phyloP scores from a whole-genome alignment of 352 stramenopile species.

The Globisporangium megalacanthum region DNA sequence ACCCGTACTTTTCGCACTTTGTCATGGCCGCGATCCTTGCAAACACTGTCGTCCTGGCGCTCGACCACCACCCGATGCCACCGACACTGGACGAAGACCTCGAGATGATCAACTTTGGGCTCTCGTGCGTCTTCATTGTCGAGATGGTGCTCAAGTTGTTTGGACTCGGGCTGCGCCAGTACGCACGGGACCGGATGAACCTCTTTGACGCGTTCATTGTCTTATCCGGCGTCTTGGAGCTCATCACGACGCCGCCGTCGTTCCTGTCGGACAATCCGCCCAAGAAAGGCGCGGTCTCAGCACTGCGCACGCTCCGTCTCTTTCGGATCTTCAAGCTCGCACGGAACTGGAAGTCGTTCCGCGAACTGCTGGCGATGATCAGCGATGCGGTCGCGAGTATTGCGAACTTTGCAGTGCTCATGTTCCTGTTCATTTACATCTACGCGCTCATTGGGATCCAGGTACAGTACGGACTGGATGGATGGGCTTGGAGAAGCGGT shows the following conservation, averaged over 20 bases:
- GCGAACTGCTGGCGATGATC: slow-evolving; percentile 91
- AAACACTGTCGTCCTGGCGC: slow-evolving; percentile 78
- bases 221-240: slow-evolving; percentile 66
- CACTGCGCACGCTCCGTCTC: slow-evolving; percentile 86
- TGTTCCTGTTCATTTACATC: slow-evolving; percentile 96
- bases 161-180: slow-evolving; percentile 72
- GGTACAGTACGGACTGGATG: slow-evolving; percentile 13
- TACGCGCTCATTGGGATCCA: slow-evolving; percentile 90
- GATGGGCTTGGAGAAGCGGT: not conserved
- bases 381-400: slow-evolving; percentile 88
- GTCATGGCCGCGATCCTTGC: slow-evolving; percentile 76
- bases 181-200: slow-evolving; percentile 74
- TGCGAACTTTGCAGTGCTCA: slow-evolving; percentile 90
- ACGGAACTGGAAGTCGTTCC: slow-evolving; percentile 88
- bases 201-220: slow-evolving; percentile 88
- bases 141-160: slow-evolving; percentile 84
- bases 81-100: slow-evolving; percentile 38
- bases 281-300: slow-evolving; percentile 68
- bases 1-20: slow-evolving; percentile 46
- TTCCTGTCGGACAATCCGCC: slow-evolving; percentile 54
- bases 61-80: slow-evolving; percentile 83
- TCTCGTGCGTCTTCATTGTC: slow-evolving; percentile 66
- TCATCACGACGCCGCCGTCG: slow-evolving; percentile 53
- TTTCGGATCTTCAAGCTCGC: slow-evolving; percentile 95
- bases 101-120: slow-evolving; percentile 75